Evolutionary conservation across 148 eudicot genomes (phyloP), one percentile per base, ranked within the genome.

Genomic region (Vaccinium myrtillus): DNA sequence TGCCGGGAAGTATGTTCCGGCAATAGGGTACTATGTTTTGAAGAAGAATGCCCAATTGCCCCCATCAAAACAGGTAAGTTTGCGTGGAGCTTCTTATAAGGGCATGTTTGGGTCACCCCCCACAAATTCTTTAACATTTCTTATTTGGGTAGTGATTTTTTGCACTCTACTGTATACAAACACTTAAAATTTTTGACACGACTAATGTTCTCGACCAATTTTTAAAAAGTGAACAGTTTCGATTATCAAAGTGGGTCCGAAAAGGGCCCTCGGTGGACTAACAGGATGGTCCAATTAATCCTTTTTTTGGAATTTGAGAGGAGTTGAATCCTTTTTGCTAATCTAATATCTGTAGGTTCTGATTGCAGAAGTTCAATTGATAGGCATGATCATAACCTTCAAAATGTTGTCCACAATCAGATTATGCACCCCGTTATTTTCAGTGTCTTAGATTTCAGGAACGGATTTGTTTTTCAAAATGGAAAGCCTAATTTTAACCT

Each of bases 1-100:
- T 85, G 99, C 95, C 0, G 99, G 99, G 4, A 94, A 96, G 50
- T 94, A 96, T 82, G 88, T 80, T 10, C 97, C 98, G 0, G 90
- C 97, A 12, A 85, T 96, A 61, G 98, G 98, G 86, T 93, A 90
- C 36, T 93, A 93, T 81, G 89, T 93, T 43, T 21, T 92, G 75
- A 90, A 87, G 75, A 91, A 56, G 83, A 96, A 96, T n/a, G 25
- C 77, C 0, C 18, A 19, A 43, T 83, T 91, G 73, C 83, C 90
- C 0, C 54, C n/a, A 0, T 77, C 77, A 6, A 83, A 83, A 2
- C 84, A 86, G 85, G 89, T 97, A 9, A 93, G 92, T 82, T 88
- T 96, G 46, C 91, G 13, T 23, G 30, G 30, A 23, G 15, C 58
- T 54, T 54, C 12, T 54, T 0, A 2, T 51, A 43, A 43, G 55